Conservation (phyloP, 164 flowering plant species). For the Malania oleifera region DNA sequence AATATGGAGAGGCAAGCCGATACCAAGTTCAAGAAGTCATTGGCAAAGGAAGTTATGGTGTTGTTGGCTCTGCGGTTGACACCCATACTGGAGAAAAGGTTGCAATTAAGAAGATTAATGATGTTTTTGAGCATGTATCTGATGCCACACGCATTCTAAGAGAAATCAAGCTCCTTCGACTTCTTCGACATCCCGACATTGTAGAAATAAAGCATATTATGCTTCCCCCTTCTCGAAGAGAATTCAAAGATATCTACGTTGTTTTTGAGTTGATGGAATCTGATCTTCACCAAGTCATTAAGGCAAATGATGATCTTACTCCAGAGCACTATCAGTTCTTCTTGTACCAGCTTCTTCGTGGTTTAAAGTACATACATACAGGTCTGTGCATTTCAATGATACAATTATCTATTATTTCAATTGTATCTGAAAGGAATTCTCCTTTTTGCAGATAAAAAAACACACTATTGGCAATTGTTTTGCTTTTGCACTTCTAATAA, state of each 20-base stretch:
- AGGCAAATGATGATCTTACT: conserved; percentile 79
- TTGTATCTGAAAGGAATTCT: no score
- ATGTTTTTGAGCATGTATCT: conserved; percentile 85
- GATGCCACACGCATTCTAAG: conserved; percentile 78
- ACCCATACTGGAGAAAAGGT: conserved; percentile 69
- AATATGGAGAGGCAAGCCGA: conserved; percentile 72
- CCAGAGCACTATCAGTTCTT: conserved; percentile 76
- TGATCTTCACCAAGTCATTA: conserved; percentile 84
- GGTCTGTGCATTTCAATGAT: conserved; percentile 29
- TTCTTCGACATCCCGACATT: conserved; percentile 76
- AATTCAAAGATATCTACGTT: conserved; percentile 71
- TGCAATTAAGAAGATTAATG: conserved; percentile 79
- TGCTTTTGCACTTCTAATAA: not conserved
- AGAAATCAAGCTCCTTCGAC: conserved; percentile 80
- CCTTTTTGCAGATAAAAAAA: no score
- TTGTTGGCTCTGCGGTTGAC: conserved; percentile 74
- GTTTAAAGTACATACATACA: conserved; percentile 69
- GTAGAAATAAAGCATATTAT: conserved; percentile 84
- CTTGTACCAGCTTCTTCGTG: conserved; percentile 78
- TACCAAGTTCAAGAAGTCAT: conserved; percentile 67
- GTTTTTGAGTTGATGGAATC: conserved; percentile 88
- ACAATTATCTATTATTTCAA: not conserved
- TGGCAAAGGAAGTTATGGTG: conserved; percentile 83
- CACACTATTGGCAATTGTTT: no score
- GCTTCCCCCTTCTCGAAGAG: conserved; percentile 84